Evolutionary conservation across 2,329 filamentous ascomycete species (phyloP).

Genomic region (Penicillium sp.): DNA sequence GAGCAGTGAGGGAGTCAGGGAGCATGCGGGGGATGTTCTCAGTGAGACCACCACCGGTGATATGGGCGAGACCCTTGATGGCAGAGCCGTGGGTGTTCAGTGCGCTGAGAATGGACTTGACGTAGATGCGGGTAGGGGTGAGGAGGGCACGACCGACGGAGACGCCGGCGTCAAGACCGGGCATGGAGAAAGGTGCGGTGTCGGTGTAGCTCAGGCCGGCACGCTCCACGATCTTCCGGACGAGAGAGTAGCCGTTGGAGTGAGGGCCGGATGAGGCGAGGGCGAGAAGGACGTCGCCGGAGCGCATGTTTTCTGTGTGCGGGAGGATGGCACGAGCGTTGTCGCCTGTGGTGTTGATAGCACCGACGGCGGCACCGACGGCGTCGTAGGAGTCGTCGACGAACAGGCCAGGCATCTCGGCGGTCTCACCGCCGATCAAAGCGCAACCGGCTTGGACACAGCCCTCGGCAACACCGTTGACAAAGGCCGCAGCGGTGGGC

Average conservation of each 20-base stretch:
- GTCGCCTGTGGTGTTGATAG: constrained; percentile 58
- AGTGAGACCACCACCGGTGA: constrained; percentile 87
- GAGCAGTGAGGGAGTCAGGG: constrained; percentile 70
- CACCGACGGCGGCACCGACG: constrained; percentile 83
- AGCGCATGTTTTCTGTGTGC: constrained; percentile 68
- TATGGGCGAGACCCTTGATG: constrained; percentile 92
- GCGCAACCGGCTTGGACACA: constrained; percentile 83
- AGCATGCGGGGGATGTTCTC: constrained; percentile 97
- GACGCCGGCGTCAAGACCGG: constrained; percentile 61
- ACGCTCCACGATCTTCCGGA: constrained; percentile 78
- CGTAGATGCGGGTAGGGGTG: constrained; percentile 91
- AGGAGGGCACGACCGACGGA: constrained; percentile 72
- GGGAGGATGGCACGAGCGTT: constrained; percentile 67
- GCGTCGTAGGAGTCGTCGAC: constrained; percentile 86
- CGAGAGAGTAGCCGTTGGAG: constrained; percentile 97
- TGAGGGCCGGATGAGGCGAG: constrained; percentile 83
- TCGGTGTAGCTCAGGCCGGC: constrained; percentile 69
- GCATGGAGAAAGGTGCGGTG: constrained; percentile 69
- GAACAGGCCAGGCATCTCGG: constrained; percentile 98
- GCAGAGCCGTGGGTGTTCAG: constrained; percentile 50
- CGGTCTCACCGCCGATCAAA: constrained; percentile 94
- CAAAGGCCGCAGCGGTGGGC: constrained; percentile 74
- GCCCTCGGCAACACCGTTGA: constrained; percentile 83
- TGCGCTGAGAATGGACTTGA: constrained; percentile 71
- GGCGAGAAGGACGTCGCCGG: constrained; percentile 82